Base-by-base conservation (phyloP, 441 rosid species). In the Populus hybrid region DNA sequence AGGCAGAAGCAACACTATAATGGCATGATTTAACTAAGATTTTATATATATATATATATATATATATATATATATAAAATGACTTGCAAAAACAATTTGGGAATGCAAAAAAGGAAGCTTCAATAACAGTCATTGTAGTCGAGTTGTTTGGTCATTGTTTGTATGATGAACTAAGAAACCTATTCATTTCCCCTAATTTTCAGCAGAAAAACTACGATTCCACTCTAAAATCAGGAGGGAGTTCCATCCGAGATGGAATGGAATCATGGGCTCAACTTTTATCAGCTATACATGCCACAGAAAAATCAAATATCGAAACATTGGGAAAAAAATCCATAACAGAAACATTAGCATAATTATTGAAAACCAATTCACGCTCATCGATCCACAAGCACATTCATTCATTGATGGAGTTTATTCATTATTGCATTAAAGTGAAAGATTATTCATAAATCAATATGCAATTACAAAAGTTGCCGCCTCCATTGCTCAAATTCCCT, bases 381-480 rank as follows among this genome's bases (percentile, higher is more conserved):
- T 65, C 21, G 6, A 36, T 21, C 69, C 65, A 16, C 11, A 14
- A 23, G 65, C 20, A 46, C 57, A 50, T 50, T 28, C 5, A 71
- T 50, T 26, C 65, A 42, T 65, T 24, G 26, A 20, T 5, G 30
- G 23, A 42, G 32, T 69, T 79, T 18, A 38, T 67, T 59, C 24
- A 59, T 61, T 69, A 40, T 64, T 65, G 53, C 34, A 71, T 65
- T 32, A 42, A 42, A 53, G 34, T n/a, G 11, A 69, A 59, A 8
- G 42, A 46, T 24, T 6, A 32, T 73, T 84, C 84, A 79, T 77
- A 61, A 76, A n/a, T n/a, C n/a, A 64, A 35, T 32, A 75, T 77
- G 79, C 76, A 42, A 76, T 71, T 83, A 85, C 84, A 82, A 76
- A 72, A 46, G 3, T 36, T 32, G 46, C 46, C 34, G 61, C 78